Conservation (phyloP, 1,284 basidiomycete species). For the Tilletia walkeri region DNA sequence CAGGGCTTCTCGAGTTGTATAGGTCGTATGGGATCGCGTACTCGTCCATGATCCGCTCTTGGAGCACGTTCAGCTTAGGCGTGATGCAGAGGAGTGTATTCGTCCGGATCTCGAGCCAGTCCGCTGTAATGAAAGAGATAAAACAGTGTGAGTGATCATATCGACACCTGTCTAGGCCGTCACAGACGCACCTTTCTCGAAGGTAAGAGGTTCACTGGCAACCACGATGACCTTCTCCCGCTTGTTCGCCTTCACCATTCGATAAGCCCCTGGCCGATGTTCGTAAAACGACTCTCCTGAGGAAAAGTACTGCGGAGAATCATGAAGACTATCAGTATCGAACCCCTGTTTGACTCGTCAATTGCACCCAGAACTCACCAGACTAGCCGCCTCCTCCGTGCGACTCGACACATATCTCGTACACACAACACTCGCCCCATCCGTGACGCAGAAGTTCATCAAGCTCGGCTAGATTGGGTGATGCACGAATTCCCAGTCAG, state of each 20-base stretch:
- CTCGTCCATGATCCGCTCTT: constrained; percentile 89
- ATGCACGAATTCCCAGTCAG: background rate
- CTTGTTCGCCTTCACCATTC: constrained; percentile 81
- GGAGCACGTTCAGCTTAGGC: constrained; percentile 74
- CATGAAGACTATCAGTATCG: constrained; percentile 47
- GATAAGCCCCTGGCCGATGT: constrained; percentile 59
- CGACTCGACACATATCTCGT: constrained; percentile 91
- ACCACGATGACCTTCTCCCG: constrained; percentile 86
- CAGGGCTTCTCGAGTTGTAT: background rate
- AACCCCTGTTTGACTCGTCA: too few species aligned
- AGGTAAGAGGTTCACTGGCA: constrained; percentile 49
- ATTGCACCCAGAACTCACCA: constrained; percentile 60
- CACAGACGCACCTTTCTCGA: constrained; percentile 69
- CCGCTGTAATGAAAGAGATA: constrained; percentile 62
- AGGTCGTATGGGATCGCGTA: constrained; percentile 52
- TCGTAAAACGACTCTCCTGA: constrained; percentile 88
- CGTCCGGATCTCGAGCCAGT: constrained; percentile 93
- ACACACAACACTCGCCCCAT: constrained; percentile 86
- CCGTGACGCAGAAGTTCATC: constrained; percentile 94
- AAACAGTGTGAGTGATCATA: background rate
- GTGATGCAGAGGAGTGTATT: constrained; percentile 74
- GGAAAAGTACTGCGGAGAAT: constrained; percentile 71
- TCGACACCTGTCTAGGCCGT: background rate
- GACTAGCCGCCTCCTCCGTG: constrained; percentile 85
- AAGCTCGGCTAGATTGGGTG: constrained; percentile 68